Conservation (phyloP, 208 protist genomes). For the Plasmodiophora brassicae region DNA sequence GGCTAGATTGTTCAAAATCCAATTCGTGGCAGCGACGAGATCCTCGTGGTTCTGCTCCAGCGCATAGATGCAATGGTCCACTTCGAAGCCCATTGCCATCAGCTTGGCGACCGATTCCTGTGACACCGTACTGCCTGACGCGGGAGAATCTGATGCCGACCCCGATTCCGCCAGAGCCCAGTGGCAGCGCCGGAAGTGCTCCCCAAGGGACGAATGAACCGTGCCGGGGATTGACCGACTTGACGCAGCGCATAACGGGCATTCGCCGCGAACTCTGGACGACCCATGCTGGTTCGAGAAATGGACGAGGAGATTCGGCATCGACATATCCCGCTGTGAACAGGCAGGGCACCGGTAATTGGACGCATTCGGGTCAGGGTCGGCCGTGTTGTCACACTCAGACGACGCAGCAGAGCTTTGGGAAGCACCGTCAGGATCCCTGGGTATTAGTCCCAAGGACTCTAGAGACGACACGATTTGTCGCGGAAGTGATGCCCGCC, state of each 20-base stretch:
- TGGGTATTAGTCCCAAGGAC: not conserved
- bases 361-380: not conserved
- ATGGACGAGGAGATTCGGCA: not conserved
- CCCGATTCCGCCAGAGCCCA: not conserved
- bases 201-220: not conserved
- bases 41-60: slow-evolving; percentile 22
- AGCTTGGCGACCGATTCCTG: slow-evolving; percentile 14
- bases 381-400: no score
- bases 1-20: slow-evolving; percentile 2
- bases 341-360: not conserved
- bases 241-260: slow-evolving; percentile 17
- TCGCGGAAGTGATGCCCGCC: not conserved
- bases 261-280: not conserved
- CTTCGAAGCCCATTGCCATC: slow-evolving; percentile 22
- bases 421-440: no score
- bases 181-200: not conserved
- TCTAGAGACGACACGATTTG: slow-evolving; percentile 28
- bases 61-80: not conserved
- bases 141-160: not conserved
- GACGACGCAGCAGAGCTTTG: no score
- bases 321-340: slow-evolving; percentile 12
- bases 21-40: slow-evolving; percentile 21
- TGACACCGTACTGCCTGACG: not conserved
- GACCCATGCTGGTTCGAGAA: not conserved
- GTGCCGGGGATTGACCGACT: not conserved